A percentile compares a stretch with the other conserved stretches of the same genome.
These are phyloP conservation scores for Hyaloperonospora brassicae DNA, from an alignment of 352 stramenopile species.

Conservation along the genomic window DNA sequence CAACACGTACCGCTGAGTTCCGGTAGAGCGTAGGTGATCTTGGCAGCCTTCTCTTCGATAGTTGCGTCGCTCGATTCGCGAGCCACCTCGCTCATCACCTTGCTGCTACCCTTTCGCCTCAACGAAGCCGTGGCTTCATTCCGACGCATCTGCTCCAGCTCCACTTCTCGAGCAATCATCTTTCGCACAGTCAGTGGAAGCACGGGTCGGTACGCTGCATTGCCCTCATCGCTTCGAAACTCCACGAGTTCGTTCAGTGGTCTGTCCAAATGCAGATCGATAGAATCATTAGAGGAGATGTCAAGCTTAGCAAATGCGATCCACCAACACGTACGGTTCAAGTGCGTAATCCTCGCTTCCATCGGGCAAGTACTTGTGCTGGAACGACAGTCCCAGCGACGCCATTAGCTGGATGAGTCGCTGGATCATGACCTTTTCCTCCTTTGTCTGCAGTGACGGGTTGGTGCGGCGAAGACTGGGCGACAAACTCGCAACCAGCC, in stretches of 20 bases:
- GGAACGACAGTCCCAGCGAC: slow-evolving; percentile 69
- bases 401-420: slow-evolving; percentile 72
- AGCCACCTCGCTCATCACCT: not conserved
- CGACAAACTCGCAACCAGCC: slow-evolving; percentile 54
- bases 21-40: slow-evolving; percentile 38
- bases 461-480: slow-evolving; percentile 57
- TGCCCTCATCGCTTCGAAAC: slow-evolving; percentile 39
- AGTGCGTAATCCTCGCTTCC: slow-evolving; percentile 62
- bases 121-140: slow-evolving; percentile 30
- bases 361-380: slow-evolving; percentile 56
- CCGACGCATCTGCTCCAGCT: slow-evolving; percentile 71
- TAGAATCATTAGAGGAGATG: not conserved
- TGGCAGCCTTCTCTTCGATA: slow-evolving; percentile 25
- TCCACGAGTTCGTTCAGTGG: slow-evolving; percentile 60
- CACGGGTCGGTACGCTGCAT: slow-evolving; percentile 25
- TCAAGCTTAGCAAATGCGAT: slow-evolving; percentile 2
- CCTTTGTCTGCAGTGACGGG: slow-evolving; percentile 42
- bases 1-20: slow-evolving; percentile 43
- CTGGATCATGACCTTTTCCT: slow-evolving; percentile 60
- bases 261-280: slow-evolving; percentile 19
- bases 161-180: slow-evolving; percentile 73
- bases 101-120: slow-evolving; percentile 9
- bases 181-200: slow-evolving; percentile 60
- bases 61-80: slow-evolving; percentile 15
- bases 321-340: slow-evolving; percentile 51